phyloP scores from a whole-genome alignment of 768 basidiomycete genomes.

The Boletus vermiculosoides region DNA sequence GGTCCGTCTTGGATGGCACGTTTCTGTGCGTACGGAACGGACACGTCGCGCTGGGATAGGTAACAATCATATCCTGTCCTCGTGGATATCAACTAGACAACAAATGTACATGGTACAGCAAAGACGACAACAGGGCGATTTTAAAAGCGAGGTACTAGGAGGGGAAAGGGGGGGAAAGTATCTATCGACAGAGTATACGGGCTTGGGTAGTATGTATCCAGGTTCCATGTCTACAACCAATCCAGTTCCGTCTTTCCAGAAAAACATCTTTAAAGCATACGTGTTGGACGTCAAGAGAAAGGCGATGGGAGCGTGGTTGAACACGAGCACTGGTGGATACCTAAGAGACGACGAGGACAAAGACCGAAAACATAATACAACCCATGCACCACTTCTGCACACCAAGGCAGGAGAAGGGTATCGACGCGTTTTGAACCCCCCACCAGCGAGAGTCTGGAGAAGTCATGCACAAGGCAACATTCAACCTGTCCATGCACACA shows the following conservation, averaged over 20 bases:
- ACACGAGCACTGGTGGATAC: neutral
- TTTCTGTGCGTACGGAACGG: neutral
- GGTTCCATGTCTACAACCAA: neutral
- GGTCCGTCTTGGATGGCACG: neutral
- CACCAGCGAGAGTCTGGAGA: constrained; percentile 62
- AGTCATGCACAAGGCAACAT: constrained; percentile 41
- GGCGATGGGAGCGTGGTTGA: neutral
- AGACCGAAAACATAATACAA: constrained; percentile 3
- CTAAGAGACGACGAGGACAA: neutral
- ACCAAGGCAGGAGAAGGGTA: constrained; percentile 49
- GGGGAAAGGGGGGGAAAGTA: neutral
- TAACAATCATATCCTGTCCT: neutral
- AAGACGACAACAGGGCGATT: neutral
- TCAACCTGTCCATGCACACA: neutral
- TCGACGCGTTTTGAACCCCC: constrained; percentile 10
- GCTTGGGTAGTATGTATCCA: neutral
- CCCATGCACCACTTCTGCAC: constrained; percentile 60
- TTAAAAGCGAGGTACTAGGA: neutral
- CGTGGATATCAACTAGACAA: neutral
- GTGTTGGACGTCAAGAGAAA: neutral
- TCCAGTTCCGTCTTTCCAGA: constrained; percentile 1
- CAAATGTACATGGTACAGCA: neutral
- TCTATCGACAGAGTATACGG: neutral
- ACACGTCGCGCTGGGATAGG: neutral
- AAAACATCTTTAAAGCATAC: neutral